Percentiles rank a stretch among this genome's conserved stretches.
phyloP scores from a whole-genome alignment of 257 asterid genomes.

The Solanum megistacrolobum region DNA sequence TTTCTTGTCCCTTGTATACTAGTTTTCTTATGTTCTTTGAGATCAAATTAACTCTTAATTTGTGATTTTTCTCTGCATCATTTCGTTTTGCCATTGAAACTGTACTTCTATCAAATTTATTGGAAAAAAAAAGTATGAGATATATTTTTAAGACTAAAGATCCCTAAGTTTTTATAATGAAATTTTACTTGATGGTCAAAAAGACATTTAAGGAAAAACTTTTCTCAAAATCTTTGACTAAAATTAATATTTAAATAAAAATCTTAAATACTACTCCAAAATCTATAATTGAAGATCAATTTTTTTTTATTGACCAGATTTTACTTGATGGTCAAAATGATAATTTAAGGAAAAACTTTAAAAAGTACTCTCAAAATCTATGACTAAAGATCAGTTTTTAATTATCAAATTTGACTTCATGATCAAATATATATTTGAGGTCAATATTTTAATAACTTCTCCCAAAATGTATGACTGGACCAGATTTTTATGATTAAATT shows the following conservation, averaged over 20 bases:
- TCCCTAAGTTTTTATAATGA: no score
- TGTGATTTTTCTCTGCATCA: not conserved
- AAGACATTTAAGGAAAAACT: no score
- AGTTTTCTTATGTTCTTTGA: not conserved
- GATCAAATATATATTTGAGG: not conserved
- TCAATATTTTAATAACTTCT: not conserved
- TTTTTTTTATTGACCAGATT: not conserved
- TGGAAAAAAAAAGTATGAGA: not conserved
- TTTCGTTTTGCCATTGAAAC: not conserved
- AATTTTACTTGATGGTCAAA: not conserved
- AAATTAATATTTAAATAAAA: no score
- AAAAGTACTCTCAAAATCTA: not conserved
- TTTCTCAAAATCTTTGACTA: not conserved
- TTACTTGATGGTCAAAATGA: not conserved
- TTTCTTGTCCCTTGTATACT: not conserved
- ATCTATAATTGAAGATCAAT: not conserved
- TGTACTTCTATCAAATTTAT: no score
- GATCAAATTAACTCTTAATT: not conserved
- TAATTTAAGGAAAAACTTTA: no score
- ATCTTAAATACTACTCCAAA: no score
- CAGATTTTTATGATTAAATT: not conserved
- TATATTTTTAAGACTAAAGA: no score
- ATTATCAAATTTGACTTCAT: not conserved
- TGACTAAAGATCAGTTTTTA: not conserved
- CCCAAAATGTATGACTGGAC: not conserved